Evolutionary conservation across 768 basidiomycete genomes (phyloP).

Genomic region (Leccinum variicolor): DNA sequence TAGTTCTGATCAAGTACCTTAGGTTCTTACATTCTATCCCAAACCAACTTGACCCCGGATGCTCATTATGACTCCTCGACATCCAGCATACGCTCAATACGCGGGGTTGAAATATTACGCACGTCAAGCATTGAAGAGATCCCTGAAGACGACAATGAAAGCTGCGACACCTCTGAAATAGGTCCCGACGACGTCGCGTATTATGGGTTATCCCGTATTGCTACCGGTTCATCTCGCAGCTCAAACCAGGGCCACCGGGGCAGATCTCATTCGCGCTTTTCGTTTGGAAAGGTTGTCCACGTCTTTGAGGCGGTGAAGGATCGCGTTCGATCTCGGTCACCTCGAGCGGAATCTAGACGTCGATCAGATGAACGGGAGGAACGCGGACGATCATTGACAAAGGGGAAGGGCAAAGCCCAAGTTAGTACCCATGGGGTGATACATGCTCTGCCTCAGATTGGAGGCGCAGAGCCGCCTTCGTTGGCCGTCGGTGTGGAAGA

Average conservation of each 20-base stretch:
- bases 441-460: conserved; percentile 20
- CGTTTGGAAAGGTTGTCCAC: conserved; percentile 49
- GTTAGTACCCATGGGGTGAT: neutral
- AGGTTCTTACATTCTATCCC: conserved; percentile 11
- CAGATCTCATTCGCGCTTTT: conserved; percentile 46
- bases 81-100: conserved; percentile 7
- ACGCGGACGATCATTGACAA: conserved; percentile 29
- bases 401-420: conserved; percentile 30
- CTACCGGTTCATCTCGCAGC: conserved; percentile 11
- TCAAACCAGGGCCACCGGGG: conserved; percentile 29
- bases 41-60: conserved; percentile 1
- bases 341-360: conserved; percentile 16
- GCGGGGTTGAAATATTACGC: conserved; percentile 29
- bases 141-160: conserved; percentile 31
- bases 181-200: conserved; percentile 5
- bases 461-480: conserved; percentile 29
- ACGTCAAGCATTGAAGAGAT: conserved; percentile 42
- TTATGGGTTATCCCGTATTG: conserved; percentile 15
- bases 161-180: conserved; percentile 5
- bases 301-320: conserved; percentile 43
- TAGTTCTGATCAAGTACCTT: neutral
- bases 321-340: conserved; percentile 48
- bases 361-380: conserved; percentile 8
- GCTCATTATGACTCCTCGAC: conserved; percentile 4
- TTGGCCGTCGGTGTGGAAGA: conserved; percentile 20